phyloP scores from a whole-genome alignment of 163 green algal genomes.

The Chlamydomonas reinhardtii region DNA sequence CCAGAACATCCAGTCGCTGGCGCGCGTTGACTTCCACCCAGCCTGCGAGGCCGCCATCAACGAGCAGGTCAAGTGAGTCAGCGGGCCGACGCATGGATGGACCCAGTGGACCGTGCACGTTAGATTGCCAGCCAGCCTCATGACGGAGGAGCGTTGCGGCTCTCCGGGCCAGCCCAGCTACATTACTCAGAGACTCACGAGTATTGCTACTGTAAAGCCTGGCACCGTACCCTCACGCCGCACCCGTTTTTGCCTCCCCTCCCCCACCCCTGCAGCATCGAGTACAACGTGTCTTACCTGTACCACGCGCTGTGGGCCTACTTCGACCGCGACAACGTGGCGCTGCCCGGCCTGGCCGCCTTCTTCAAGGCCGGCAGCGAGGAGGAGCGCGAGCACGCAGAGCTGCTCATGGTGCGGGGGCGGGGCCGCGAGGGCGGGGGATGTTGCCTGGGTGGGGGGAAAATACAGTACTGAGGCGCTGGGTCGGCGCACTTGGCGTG shows the following conservation, averaged over 20 bases:
- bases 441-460: background rate
- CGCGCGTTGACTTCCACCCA: slow-evolving; percentile 77
- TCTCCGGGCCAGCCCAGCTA: no score
- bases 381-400: slow-evolving; percentile 90
- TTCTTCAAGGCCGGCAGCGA: slow-evolving; percentile 88
- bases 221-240: background rate
- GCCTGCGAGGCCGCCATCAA: slow-evolving; percentile 93
- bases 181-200: no score
- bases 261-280: slow-evolving; percentile 74
- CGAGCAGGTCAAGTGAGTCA: slow-evolving; percentile 95
- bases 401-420: slow-evolving; percentile 92
- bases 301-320: slow-evolving; percentile 94
- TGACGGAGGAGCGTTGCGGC: no score
- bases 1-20: slow-evolving; percentile 72
- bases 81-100: background rate
- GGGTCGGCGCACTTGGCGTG: no score
- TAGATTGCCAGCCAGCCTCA: no score
- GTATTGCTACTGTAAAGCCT: no score
- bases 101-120: no score
- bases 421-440: background rate
- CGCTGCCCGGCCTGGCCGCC: slow-evolving; percentile 88
- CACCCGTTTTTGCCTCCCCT: no score
- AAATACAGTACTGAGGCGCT: no score
- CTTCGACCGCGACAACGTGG: slow-evolving; percentile 96
- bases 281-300: slow-evolving; percentile 96